Conservation (phyloP, 345 rosid species). For the Boechera retrofracta region DNA sequence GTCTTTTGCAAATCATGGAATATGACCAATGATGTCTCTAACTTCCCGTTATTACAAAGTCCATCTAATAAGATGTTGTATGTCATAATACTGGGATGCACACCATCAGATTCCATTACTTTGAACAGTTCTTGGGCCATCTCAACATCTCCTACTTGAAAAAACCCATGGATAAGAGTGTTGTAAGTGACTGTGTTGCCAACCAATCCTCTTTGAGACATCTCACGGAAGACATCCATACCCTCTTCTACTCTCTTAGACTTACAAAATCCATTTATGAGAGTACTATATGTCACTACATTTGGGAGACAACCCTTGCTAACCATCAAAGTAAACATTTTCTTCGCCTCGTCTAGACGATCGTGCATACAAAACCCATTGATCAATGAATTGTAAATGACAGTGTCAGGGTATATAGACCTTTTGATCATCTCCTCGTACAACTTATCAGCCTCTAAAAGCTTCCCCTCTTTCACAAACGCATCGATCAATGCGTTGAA, state of each 20-base stretch:
- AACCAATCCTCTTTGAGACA: constrained; percentile 20
- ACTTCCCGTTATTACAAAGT: neutral
- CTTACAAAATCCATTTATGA: constrained; percentile 10
- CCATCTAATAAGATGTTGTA: neutral
- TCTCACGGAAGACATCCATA: neutral
- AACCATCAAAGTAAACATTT: constrained; percentile 6
- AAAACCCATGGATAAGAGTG: constrained; percentile 23
- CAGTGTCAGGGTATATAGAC: neutral
- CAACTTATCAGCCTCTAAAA: neutral
- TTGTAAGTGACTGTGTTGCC: neutral
- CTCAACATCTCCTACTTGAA: neutral
- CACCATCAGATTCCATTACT: neutral
- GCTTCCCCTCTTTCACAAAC: neutral
- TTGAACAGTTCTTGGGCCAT: neutral
- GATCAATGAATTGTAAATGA: constrained; percentile 3
- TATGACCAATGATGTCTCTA: neutral
- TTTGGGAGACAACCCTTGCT: neutral
- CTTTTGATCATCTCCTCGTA: neutral
- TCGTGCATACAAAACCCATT: neutral
- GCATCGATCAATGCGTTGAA: neutral
- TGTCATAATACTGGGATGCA: neutral
- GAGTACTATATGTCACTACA: neutral
- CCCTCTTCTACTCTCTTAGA: neutral
- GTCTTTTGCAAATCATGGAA: neutral
- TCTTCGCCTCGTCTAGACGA: neutral